Conservation (phyloP, 2,329 filamentous ascomycete species). For the Thielaviopsis cerberus region DNA sequence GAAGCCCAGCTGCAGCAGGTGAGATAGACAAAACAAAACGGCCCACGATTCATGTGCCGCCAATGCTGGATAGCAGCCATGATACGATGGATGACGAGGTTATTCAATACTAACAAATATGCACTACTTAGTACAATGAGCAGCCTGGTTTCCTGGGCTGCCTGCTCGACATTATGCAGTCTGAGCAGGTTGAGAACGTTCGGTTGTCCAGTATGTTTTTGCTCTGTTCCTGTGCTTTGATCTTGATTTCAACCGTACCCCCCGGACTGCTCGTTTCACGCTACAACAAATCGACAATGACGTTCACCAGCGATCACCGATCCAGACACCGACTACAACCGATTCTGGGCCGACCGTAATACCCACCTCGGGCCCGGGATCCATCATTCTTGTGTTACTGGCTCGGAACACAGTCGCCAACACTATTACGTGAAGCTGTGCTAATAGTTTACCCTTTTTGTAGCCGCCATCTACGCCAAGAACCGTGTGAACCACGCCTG, state of each 20-base stretch:
- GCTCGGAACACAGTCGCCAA: not conserved
- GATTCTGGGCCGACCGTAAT: not conserved
- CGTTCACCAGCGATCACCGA: not conserved
- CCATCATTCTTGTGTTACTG: not conserved
- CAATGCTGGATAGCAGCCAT: not conserved
- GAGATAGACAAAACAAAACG: conserved; percentile 19
- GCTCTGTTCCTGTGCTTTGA: conserved; percentile 2
- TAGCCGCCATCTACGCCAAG: conserved; percentile 94
- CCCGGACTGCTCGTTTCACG: conserved; percentile 14
- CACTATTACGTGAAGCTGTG: not conserved
- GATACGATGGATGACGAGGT: not conserved
- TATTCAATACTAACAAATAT: not conserved
- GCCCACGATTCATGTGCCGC: not conserved
- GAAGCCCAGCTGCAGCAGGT: conserved; percentile 72
- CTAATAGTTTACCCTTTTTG: conserved; percentile 10
- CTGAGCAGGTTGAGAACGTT: conserved; percentile 68
- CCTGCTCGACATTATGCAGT: conserved; percentile 74
- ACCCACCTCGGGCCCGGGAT: not conserved
- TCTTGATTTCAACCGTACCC: conserved; percentile 13
- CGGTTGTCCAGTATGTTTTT: conserved; percentile 67
- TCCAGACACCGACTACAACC: not conserved
- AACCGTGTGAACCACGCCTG: conserved; percentile 90
- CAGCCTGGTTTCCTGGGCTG: conserved; percentile 79
- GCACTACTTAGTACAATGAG: conserved; percentile 56
- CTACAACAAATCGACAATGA: not conserved